phyloP scores from a whole-genome alignment of 140 eudicot species.

The Cichorium intybus region DNA sequence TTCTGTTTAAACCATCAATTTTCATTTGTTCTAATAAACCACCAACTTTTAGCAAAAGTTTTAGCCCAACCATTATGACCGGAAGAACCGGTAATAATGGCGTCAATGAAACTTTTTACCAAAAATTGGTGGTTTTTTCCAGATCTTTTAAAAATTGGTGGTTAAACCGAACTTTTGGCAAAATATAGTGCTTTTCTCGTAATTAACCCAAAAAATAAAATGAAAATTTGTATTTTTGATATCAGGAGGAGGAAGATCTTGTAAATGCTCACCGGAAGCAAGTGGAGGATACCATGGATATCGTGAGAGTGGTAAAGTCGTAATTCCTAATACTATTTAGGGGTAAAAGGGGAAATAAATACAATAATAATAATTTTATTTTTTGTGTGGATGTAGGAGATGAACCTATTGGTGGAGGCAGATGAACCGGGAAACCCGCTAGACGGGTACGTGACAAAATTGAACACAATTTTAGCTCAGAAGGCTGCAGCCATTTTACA shows the following conservation, averaged over 20 bases:
- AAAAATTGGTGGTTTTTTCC: too few relatives aligned
- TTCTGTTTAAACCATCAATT: too few relatives aligned
- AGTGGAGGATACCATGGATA: constrained; percentile 98
- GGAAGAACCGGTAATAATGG: too few relatives aligned
- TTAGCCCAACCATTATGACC: too few relatives aligned
- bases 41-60: too few relatives aligned
- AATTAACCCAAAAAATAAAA: background rate
- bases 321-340: background rate
- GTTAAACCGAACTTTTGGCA: too few relatives aligned
- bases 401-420: constrained; percentile 93
- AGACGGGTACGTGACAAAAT: constrained; percentile 70
- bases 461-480: constrained; percentile 78
- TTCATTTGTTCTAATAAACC: too few relatives aligned
- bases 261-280: constrained; percentile 94
- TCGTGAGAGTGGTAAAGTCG: constrained; percentile 76
- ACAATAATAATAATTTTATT: too few relatives aligned
- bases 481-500: constrained; percentile 87
- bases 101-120: too few relatives aligned
- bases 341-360: background rate
- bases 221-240: constrained; percentile 4
- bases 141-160: too few relatives aligned
- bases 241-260: constrained; percentile 98
- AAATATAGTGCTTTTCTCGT: too few relatives aligned
- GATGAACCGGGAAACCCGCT: constrained; percentile 96
- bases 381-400: constrained; percentile 54